These are phyloP conservation scores for Pestalotiopsis sp. DNA, from an alignment of 2,329 filamentous ascomycete species.

Conservation along the genomic window DNA sequence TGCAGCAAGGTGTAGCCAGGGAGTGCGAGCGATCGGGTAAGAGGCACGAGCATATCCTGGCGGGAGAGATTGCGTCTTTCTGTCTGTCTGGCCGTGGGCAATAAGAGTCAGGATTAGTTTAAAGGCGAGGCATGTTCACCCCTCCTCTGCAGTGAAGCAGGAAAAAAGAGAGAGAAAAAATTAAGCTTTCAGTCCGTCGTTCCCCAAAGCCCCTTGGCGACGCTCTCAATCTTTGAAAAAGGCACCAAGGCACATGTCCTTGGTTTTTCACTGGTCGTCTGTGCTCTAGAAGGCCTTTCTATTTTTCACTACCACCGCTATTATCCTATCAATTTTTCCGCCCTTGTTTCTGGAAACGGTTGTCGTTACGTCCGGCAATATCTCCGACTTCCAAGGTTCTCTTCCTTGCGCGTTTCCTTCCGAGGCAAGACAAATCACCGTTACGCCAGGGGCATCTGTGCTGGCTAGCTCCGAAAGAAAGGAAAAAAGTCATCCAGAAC, in stretches of 20 bases:
- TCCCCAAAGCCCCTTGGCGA: neutral
- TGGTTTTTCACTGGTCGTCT: neutral
- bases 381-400: neutral
- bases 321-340: neutral
- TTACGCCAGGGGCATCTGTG: neutral
- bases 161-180: neutral
- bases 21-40: neutral
- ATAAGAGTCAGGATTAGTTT: neutral
- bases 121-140: neutral
- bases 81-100: neutral
- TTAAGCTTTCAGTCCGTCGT: neutral
- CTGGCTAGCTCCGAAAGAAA: neutral
- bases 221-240: neutral
- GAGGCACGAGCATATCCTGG: neutral
- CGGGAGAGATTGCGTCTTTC: neutral
- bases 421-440: neutral
- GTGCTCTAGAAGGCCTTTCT: neutral
- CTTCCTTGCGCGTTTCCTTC: neutral
- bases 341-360: neutral
- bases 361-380: neutral
- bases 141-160: neutral
- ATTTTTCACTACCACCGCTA: neutral
- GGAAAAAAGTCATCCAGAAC: no score
- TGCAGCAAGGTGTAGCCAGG: neutral
- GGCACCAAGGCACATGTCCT: neutral